Conservation (phyloP, 352 stramenopile genomes). For the Phytopythium litorale region DNA sequence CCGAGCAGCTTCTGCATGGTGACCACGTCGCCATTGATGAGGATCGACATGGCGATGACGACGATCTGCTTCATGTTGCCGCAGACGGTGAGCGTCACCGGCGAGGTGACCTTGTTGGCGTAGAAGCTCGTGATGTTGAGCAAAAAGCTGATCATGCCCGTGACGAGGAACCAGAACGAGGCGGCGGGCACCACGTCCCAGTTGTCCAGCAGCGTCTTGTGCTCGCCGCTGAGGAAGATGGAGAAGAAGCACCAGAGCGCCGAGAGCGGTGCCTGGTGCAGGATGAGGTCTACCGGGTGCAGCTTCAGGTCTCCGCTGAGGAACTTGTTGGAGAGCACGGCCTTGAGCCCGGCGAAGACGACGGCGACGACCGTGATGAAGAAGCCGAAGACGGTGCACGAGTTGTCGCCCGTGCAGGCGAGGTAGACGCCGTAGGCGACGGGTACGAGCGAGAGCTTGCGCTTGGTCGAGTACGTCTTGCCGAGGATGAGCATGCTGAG, state of each 20-base stretch:
- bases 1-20: conserved; percentile 63
- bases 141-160: conserved; percentile 88
- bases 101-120: conserved; percentile 93
- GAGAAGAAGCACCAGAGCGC: conserved; percentile 87
- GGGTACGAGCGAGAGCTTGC: conserved; percentile 72
- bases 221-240: conserved; percentile 78
- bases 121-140: conserved; percentile 94
- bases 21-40: conserved; percentile 73
- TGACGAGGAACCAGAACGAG: conserved; percentile 79
- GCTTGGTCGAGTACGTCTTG: conserved; percentile 71
- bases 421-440: conserved; percentile 84
- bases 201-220: conserved; percentile 49
- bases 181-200: conserved; percentile 58
- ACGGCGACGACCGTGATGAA: conserved; percentile 88
- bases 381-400: conserved; percentile 83
- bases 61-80: conserved; percentile 95
- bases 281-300: conserved; percentile 90
- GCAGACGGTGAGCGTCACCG: conserved; percentile 92
- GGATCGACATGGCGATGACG: conserved; percentile 76
- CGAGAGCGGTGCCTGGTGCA: conserved; percentile 91
- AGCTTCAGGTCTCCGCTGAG: conserved; percentile 92
- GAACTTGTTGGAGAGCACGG: conserved; percentile 92
- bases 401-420: conserved; percentile 87
- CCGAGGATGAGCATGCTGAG: conserved; percentile 79
- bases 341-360: conserved; percentile 91